These are phyloP conservation scores for Venturiaceae sp. DNA, from an alignment of 2,329 filamentous ascomycete species.

Conservation along the genomic window DNA sequence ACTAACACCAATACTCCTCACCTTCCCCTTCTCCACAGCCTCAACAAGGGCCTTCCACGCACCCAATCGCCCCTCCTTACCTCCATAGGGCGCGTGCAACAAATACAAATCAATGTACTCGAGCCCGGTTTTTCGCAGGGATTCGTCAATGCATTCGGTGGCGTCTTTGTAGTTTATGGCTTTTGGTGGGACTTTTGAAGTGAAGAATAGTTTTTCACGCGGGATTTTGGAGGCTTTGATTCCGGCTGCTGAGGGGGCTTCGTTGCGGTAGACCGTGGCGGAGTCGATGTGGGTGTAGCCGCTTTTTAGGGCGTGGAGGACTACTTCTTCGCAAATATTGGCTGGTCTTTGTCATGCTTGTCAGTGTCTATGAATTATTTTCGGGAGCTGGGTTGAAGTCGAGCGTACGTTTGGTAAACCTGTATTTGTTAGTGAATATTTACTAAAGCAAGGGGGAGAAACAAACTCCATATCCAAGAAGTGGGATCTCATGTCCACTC, in stretches of 20 bases:
- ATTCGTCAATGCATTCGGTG: constrained; percentile 53
- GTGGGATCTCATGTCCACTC: constrained; percentile 52
- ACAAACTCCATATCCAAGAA: constrained; percentile 49
- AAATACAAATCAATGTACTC: constrained; percentile 37
- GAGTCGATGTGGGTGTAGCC: constrained; percentile 54
- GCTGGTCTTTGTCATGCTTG: constrained; percentile 35
- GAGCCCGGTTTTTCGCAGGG: constrained; percentile 48
- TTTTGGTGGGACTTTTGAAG: constrained; percentile 47
- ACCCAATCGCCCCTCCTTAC: constrained; percentile 37
- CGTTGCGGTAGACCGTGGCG: constrained; percentile 48
- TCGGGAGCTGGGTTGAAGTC: neutral
- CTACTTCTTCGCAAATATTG: constrained; percentile 46
- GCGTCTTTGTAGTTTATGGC: constrained; percentile 53
- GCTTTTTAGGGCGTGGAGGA: constrained; percentile 43
- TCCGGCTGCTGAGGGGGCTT: constrained; percentile 43
- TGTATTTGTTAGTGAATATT: constrained; percentile 10
- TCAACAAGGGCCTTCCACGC: constrained; percentile 46
- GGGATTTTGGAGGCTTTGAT: constrained; percentile 42
- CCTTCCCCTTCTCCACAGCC: constrained; percentile 40
- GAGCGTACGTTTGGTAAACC: constrained; percentile 30
- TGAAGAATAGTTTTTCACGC: constrained; percentile 51
- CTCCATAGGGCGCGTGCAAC: constrained; percentile 44
- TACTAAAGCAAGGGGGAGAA: constrained; percentile 16
- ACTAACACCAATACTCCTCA: constrained; percentile 42
- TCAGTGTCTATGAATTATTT: constrained; percentile 1